Evolutionary conservation across 306 rosid genomes (phyloP), one percentile per base, ranked within the genome.

Genomic region (Medicago ruthenica): DNA sequence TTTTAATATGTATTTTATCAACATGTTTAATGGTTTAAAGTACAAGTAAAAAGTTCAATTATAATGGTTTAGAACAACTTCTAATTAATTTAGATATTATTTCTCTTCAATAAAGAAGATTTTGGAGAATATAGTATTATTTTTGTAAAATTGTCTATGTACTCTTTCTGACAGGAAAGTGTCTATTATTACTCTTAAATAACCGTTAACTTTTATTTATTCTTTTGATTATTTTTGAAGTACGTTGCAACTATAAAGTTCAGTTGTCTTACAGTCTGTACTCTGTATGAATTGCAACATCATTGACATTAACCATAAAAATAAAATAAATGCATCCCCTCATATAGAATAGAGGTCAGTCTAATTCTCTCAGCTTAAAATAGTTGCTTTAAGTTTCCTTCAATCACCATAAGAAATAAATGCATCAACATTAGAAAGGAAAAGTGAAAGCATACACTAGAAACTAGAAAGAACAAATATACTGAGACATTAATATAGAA

Each of bases 391-490:
- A n/a, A 37, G 48, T 63, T 63, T 63, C 31, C 44, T 13, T 22
- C 21, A 50, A 31, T n/a, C 45, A 15, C 24, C 24, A 4, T 15
- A 8, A 27, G 6, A 69, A 47, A 15, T 69, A 70, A 70, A 70
- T 27, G 61, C 74, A 31, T 20, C 6, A 34, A 70, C 60, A 48
- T 48, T 70, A 70, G 45, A 70, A 27, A 48, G 60, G 61, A 48
- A 47, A 70, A 47, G 59, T 22, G 27, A 70, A 50, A 70, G 61
- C 45, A 70, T 31, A 27, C 40, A 61, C 67, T 7, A 31, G 21
- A 50, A 68, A 70, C 62, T 9, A 70, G 61, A 50, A 70, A 70
- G 62, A 70, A 31, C 62, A 70, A 70, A 70, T 48, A 70, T 70
- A 73, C 55, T 24, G 6, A 57, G 64, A 57, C 54, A 21, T 41